Conservation (phyloP, 2,329 filamentous ascomycete genomes). For the Scorias spongiosa region DNA sequence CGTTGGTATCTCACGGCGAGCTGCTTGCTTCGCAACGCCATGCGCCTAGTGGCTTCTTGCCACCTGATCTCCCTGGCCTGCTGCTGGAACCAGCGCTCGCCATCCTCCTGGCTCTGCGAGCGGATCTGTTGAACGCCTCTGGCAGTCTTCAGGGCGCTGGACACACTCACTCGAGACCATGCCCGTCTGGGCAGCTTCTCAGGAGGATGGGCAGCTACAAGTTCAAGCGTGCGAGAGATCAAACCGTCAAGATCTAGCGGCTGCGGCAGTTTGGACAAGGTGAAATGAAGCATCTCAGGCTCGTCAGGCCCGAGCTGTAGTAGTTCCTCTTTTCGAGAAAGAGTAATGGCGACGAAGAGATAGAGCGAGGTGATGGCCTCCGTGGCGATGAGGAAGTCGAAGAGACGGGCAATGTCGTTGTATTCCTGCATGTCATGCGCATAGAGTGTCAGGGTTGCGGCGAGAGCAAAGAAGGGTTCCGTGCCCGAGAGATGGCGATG, state of each 20-base stretch:
- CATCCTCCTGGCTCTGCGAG: slow-evolving; percentile 48
- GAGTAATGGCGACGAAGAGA: slow-evolving; percentile 60
- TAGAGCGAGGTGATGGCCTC: slow-evolving; percentile 86
- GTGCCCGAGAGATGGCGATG: slow-evolving; percentile 42
- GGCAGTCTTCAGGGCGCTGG: slow-evolving; percentile 77
- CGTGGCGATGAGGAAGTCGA: slow-evolving; percentile 76
- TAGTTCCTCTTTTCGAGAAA: slow-evolving; percentile 69
- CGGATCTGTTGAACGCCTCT: slow-evolving; percentile 35
- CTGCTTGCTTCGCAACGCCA: slow-evolving; percentile 22
- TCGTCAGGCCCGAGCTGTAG: slow-evolving; percentile 70
- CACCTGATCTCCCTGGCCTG: slow-evolving; percentile 60
- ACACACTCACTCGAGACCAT: slow-evolving; percentile 57
- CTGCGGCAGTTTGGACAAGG: slow-evolving; percentile 71
- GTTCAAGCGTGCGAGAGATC: slow-evolving; percentile 46
- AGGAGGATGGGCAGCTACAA: slow-evolving; percentile 57
- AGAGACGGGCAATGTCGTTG: slow-evolving; percentile 73
- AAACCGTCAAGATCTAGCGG: slow-evolving; percentile 67
- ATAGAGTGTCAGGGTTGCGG: slow-evolving; percentile 90
- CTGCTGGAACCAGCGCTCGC: slow-evolving; percentile 49
- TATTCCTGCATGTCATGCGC: slow-evolving; percentile 91
- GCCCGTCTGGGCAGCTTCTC: slow-evolving; percentile 45
- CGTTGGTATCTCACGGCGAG: slow-evolving; percentile 50
- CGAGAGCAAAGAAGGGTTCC: slow-evolving; percentile 81
- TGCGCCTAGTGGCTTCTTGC: slow-evolving; percentile 42
- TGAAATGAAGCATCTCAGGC: slow-evolving; percentile 81